Percentiles rank a stretch among this genome's conserved stretches.
Evolutionary conservation across 345 rosid species (phyloP).

Genomic region (Nephelium lappaceum): DNA sequence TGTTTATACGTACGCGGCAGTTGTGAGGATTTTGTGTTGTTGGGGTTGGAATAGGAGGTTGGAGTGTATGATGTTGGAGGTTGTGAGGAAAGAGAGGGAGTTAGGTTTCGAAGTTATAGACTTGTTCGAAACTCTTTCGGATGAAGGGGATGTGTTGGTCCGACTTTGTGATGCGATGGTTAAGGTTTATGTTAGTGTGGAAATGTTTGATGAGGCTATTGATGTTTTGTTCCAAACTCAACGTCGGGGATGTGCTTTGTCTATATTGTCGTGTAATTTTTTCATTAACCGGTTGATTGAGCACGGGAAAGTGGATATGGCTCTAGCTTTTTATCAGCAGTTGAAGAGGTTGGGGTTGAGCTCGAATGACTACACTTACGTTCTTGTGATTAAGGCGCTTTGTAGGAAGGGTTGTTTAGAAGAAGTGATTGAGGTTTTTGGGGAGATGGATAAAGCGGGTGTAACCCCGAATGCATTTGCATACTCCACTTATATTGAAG

Average conservation of each 20-base stretch:
- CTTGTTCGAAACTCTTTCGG: slow-evolving; percentile 44
- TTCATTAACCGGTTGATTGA: slow-evolving; percentile 58
- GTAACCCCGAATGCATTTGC: slow-evolving; percentile 46
- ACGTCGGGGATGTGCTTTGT: slow-evolving; percentile 36
- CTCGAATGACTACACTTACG: slow-evolving; percentile 56
- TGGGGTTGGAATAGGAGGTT: slow-evolving; percentile 48
- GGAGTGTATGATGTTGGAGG: slow-evolving; percentile 44
- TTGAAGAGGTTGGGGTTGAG: slow-evolving; percentile 49
- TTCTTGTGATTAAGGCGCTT: slow-evolving; percentile 62
- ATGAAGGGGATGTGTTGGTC: slow-evolving; percentile 28
- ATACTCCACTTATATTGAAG: slow-evolving; percentile 60
- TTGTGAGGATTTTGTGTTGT: slow-evolving; percentile 43
- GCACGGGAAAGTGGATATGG: slow-evolving; percentile 42
- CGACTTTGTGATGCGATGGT: slow-evolving; percentile 49
- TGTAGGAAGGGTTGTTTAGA: slow-evolving; percentile 58
- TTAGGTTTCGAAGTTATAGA: slow-evolving; percentile 40
- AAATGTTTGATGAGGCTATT: slow-evolving; percentile 61
- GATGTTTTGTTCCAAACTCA: slow-evolving; percentile 45
- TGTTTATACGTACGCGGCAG: slow-evolving; percentile 46
- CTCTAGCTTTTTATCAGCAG: slow-evolving; percentile 48
- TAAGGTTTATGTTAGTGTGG: slow-evolving; percentile 49
- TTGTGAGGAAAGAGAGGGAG: slow-evolving; percentile 35
- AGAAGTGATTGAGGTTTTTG: slow-evolving; percentile 44
- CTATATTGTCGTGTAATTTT: slow-evolving; percentile 55
- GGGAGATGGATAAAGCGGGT: slow-evolving; percentile 47